A percentile compares a stretch with the other conserved stretches of the same genome.
phyloP scores from a whole-genome alignment of 768 basidiomycete genomes.

The Phlegmacium glaucopus region DNA sequence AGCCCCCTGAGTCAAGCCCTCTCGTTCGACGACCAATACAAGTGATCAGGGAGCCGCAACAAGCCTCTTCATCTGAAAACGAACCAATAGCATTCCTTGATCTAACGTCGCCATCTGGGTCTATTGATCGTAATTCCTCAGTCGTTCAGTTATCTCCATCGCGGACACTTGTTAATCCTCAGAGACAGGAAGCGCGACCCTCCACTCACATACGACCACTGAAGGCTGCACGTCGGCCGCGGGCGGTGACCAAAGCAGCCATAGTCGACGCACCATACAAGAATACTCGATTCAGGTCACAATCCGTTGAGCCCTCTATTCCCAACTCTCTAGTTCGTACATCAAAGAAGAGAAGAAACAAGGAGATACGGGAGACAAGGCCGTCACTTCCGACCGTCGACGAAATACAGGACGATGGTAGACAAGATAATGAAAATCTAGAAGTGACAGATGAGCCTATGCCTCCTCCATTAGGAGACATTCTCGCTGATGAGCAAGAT shows the following conservation, averaged over 20 bases:
- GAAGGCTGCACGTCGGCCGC: constrained; percentile 5
- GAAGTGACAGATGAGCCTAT: not conserved
- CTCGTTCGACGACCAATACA: not conserved
- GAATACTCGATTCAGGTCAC: constrained; percentile 32
- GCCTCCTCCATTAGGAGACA: constrained; percentile 13
- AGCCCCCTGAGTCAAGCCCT: not conserved
- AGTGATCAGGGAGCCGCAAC: not conserved
- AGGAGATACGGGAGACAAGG: constrained; percentile 2
- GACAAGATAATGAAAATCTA: constrained; percentile 8
- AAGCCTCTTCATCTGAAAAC: too few species aligned
- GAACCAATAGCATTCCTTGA: too few species aligned
- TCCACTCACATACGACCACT: not conserved
- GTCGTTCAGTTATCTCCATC: not conserved
- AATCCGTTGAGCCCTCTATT: constrained; percentile 25
- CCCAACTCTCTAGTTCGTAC: too few species aligned
- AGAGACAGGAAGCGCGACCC: not conserved
- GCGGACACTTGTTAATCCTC: not conserved
- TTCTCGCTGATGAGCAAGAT: constrained; percentile 23
- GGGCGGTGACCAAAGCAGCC: constrained; percentile 4
- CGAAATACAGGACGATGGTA: too few species aligned
- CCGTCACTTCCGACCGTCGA: not conserved
- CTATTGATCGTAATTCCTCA: not conserved
- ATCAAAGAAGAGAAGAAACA: constrained; percentile 8
- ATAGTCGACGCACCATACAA: constrained; percentile 14
- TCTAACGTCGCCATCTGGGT: too few species aligned